phyloP scores from a whole-genome alignment of 768 basidiomycete genomes.

The Lyophyllum atratum region DNA sequence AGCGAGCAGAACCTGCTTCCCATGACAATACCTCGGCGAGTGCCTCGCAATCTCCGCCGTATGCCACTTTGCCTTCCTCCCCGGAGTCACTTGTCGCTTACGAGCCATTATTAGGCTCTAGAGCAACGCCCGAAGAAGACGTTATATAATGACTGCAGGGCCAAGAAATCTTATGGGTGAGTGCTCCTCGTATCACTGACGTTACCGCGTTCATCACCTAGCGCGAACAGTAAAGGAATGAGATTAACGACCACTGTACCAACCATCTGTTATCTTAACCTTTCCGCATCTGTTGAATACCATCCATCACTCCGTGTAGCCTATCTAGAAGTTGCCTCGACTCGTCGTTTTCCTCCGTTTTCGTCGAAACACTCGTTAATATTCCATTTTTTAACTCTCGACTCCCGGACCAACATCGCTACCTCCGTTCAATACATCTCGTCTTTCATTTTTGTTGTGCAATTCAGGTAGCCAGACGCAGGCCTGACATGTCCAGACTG shows the following conservation, averaged over 20 bases:
- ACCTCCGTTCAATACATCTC: background rate
- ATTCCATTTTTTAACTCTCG: conserved; percentile 6
- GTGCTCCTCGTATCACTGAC: background rate
- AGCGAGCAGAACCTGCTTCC: conserved; percentile 1
- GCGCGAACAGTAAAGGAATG: conserved; percentile 2
- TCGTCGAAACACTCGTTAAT: conserved; percentile 9
- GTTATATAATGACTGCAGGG: conserved; percentile 10
- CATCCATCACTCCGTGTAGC: conserved; percentile 29
- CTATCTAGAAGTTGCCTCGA: conserved; percentile 28
- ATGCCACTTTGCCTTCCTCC: conserved; percentile 47
- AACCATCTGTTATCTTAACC: conserved; percentile 7
- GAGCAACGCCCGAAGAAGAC: conserved; percentile 21
- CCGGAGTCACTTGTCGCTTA: conserved; percentile 41
- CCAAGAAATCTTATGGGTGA: conserved; percentile 18
- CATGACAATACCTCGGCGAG: conserved; percentile 11
- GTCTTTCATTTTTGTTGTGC: background rate
- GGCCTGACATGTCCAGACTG: background rate
- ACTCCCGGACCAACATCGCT: background rate
- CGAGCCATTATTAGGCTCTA: conserved; percentile 38
- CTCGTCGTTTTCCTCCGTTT: conserved; percentile 11
- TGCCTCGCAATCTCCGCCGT: conserved; percentile 27
- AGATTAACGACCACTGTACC: conserved; percentile 10
- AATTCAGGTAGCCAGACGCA: background rate
- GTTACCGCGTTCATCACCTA: background rate
- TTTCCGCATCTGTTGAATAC: conserved; percentile 20